Evolutionary conservation across 208 protist species (phyloP), one percentile per base, ranked within the genome.

Genomic region (Trypanosomatidae sp.): DNA sequence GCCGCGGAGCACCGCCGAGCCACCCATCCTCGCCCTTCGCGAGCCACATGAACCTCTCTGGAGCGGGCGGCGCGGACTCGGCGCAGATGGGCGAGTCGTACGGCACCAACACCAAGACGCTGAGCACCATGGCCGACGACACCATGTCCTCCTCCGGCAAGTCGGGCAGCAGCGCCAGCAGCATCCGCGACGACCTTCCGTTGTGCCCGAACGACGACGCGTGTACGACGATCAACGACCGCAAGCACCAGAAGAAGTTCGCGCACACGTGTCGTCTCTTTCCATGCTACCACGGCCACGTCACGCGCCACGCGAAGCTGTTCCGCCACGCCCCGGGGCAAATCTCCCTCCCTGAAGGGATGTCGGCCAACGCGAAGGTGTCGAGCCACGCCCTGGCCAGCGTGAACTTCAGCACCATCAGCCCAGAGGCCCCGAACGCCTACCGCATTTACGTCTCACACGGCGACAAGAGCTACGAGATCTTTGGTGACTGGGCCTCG

Each of bases 221-320:
- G 7, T 96, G 92, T 68, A 77, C 84, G 4, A 28, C 81, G 6
- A 94, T 96, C 66, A 96, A 96, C 67, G 87, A 95, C 71, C 81
- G 87, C 43, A 89, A 91, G 55, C 92, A 96, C 73, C 92, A 96
- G 73, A 76, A 85, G 56, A 89, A 87, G 75, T 95, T 81, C 69
- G 86, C 88, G 8, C 92, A 96, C 81, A 96, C 92, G 12, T 96
- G 92, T 66, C 92, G 92, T 3, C 74, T 96, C 5, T 93, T 91
- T 53, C 92, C 92, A 0, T 96, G 92, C 69, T 96, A 95, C 73
- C 92, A 96, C 69, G 86, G 84, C 36, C 88, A 94, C 70, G 77
- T 96, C 47, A 70, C 56, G 13, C 85, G 88, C 12, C 92, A 96
- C 70, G 83, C 82, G 13, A 91, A 91, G 77, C 70, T 94, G 58